Base-by-base conservation (phyloP, 163 green algal species). In the Chlamydomonas reinhardtii region DNA sequence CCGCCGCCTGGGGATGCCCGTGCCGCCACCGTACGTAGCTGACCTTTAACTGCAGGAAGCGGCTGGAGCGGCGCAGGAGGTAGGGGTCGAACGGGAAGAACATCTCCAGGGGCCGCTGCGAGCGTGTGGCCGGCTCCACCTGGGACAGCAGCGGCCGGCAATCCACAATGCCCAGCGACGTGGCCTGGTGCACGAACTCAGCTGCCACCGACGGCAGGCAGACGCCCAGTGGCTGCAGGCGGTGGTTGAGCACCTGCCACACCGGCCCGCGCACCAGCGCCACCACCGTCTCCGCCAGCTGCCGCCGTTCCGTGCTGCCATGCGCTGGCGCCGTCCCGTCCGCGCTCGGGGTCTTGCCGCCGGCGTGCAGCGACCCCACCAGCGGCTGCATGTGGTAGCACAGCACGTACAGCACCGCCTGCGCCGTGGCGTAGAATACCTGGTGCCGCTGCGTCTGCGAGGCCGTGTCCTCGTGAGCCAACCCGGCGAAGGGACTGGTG, bases 81-180 rank as follows among this genome's bases (percentile, higher is more conserved):
- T 98, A 99, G 15, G 97, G 97, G 83, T 99, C 97, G 82, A 98
- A 98, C 9, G 97, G 97, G 83, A 99, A 99, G 85, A 98, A 98
- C 89, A 97, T 86, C 61, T 89, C 89, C 61, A 91, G 76, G 37
- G 85, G 76, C 70, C 89, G 71, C 52, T 89, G 82, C 3, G 61
- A 73, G 20, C 87, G 74, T 6, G 54, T 66, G 35, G 34, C 22
- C 4, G 70, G 56, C 69, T 78, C 79, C 68, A 78, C 37, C 37
- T 82, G 70, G 59, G 92, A 31, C 56, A 86, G 25, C 66, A 92
- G 78, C 31, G 85, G 37, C 16, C 39, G 31, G 19, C 59, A 37
- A 35, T 94, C 89, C 59, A 92, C 61, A 9, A 93, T 31, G 16
- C 85, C 86, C 34, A 95, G 79, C 24, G 89, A 61, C 34, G 77